A percentile compares a stretch with the other conserved stretches of the same genome.
These are phyloP conservation scores for Colletotrichum eleusines DNA, from an alignment of 2,329 filamentous ascomycete species.

Conservation along the genomic window DNA sequence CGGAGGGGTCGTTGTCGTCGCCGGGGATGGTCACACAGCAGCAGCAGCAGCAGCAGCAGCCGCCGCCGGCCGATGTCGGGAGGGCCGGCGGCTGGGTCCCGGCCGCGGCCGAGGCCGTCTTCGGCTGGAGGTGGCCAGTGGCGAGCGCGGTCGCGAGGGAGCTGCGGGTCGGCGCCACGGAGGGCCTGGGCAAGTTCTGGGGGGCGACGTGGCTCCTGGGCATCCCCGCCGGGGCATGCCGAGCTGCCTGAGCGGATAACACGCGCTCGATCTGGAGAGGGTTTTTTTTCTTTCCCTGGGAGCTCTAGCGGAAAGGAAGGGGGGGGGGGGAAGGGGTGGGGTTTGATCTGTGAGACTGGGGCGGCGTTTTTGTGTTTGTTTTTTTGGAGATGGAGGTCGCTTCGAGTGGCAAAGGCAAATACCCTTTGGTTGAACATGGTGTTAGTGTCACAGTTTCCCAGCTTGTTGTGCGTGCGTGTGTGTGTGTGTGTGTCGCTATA, in stretches of 20 bases:
- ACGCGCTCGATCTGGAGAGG: background rate
- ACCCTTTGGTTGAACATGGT: background rate
- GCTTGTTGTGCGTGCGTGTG: background rate
- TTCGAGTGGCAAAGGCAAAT: background rate
- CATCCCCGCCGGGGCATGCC: constrained; percentile 39
- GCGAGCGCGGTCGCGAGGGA: constrained; percentile 35
- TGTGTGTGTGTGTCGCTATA: background rate
- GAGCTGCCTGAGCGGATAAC: background rate
- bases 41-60: no score
- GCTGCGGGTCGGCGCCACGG: constrained; percentile 45
- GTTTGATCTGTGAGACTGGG: background rate
- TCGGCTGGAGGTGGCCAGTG: constrained; percentile 32
- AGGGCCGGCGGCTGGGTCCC: constrained; percentile 13
- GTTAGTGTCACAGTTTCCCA: background rate
- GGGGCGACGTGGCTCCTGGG: constrained; percentile 45
- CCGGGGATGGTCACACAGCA: constrained; percentile 13
- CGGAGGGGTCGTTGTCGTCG: constrained; percentile 10
- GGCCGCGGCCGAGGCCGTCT: constrained; percentile 14
- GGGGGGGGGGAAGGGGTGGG: background rate
- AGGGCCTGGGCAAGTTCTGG: constrained; percentile 44
- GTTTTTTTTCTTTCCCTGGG: background rate
- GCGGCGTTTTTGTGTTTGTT: background rate
- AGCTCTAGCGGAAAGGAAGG: no score
- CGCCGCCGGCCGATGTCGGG: constrained; percentile 22
- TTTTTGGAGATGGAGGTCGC: background rate